phyloP scores from a whole-genome alignment of 495 filamentous ascomycete species.

The Penicillium robsamsonii region DNA sequence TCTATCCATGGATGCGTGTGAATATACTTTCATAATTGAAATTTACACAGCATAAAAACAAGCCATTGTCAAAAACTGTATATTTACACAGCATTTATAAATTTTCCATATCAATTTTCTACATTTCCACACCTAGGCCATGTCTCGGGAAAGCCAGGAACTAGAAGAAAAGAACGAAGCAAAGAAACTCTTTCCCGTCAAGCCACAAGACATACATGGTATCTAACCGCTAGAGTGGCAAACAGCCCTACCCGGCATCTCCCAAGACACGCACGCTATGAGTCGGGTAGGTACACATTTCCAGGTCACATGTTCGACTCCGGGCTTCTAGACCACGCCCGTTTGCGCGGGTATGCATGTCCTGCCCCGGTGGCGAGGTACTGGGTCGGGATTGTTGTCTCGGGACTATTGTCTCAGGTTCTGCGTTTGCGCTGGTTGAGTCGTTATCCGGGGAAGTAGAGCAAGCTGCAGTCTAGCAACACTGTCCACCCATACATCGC shows the following conservation, averaged over 20 bases:
- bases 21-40: background rate
- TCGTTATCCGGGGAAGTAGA: background rate
- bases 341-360: background rate
- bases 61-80: background rate
- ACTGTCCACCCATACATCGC: no score
- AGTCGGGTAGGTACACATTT: background rate
- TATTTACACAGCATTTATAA: background rate
- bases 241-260: background rate
- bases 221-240: background rate
- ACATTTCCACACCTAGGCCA: background rate
- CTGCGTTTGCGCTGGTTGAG: background rate
- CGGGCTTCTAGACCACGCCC: background rate
- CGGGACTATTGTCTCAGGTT: background rate
- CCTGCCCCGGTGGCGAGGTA: background rate
- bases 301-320: background rate
- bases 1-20: background rate
- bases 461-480: background rate
- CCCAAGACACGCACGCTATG: background rate
- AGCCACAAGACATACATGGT: background rate
- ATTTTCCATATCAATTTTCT: background rate
- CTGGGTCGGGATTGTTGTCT: no score
- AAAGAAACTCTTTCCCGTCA: background rate
- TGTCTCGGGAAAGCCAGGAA: background rate
- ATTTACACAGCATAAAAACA: background rate
- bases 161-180: background rate